These are phyloP conservation scores for Triticum timopheevii DNA, from an alignment of 176 grass and related monocot genomes.

Conservation along the genomic window DNA sequence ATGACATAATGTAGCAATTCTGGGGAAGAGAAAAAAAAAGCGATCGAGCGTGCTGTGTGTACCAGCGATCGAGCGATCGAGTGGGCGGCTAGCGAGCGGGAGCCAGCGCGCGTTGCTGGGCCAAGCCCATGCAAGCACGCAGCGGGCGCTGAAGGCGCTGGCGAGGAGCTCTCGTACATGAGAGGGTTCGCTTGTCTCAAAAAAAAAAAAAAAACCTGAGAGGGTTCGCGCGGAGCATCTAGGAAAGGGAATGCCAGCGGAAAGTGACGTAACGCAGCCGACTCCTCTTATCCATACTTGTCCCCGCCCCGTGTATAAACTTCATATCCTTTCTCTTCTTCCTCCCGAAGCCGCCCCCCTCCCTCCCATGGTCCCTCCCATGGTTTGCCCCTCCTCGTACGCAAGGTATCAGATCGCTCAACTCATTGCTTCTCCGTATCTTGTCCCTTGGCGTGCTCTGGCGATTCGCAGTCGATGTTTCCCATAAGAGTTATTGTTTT, in stretches of 20 bases:
- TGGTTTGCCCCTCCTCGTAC: not conserved
- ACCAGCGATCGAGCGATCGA: too few species aligned
- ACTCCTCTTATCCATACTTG: not conserved
- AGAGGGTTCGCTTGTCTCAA: too few species aligned
- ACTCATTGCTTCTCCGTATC: not conserved
- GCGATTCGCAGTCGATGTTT: not conserved
- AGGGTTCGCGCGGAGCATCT: too few species aligned
- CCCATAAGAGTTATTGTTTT: not conserved
- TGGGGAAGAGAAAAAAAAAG: too few species aligned
- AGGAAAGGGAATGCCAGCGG: not conserved
- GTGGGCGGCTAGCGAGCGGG: too few species aligned
- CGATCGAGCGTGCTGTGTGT: too few species aligned
- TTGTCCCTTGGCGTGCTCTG: not conserved
- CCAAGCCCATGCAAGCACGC: too few species aligned
- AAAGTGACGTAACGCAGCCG: not conserved
- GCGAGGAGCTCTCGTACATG: too few species aligned
- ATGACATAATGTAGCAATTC: too few species aligned
- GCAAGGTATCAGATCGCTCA: slow-evolving; percentile 8
- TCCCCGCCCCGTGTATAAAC: not conserved
- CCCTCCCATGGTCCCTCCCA: not conserved
- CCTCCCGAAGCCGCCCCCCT: not conserved
- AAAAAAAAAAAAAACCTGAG: too few species aligned
- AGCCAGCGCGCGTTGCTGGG: too few species aligned
- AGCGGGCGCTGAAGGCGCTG: too few species aligned
- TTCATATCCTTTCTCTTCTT: not conserved